Evolutionary conservation across 495 filamentous ascomycete genomes (phyloP).

Genomic region (Neurospora hispaniola): DNA sequence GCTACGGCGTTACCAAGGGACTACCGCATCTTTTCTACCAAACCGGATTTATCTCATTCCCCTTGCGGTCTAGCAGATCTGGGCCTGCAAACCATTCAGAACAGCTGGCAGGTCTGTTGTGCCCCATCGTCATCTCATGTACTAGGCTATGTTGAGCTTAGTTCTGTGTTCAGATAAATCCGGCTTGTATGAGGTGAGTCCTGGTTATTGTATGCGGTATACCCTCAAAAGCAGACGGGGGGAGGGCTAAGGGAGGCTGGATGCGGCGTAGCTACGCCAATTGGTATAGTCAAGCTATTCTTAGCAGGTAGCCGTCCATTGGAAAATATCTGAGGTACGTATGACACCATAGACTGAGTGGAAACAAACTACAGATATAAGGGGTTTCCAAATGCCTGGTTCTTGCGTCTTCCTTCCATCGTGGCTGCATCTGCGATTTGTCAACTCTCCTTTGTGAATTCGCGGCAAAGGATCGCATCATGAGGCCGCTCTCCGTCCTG

Average conservation of each 20-base stretch:
- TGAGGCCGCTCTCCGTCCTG: not conserved
- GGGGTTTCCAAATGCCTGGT: not conserved
- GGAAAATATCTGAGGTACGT: not conserved
- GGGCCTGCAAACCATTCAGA: no score
- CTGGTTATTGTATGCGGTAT: not conserved
- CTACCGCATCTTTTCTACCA: no score
- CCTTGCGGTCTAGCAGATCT: no score
- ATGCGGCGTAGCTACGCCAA: not conserved
- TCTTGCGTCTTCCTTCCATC: not conserved
- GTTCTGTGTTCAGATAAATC: no score
- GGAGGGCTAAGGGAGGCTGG: not conserved
- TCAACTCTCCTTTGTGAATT: not conserved
- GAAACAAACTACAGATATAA: not conserved
- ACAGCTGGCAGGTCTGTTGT: no score
- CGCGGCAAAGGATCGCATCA: not conserved
- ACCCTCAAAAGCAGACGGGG: not conserved
- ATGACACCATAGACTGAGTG: not conserved
- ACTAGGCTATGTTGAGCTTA: no score
- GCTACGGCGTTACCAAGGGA: not conserved
- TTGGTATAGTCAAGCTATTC: not conserved
- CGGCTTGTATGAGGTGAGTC: no score
- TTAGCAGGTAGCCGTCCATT: not conserved
- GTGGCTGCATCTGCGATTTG: not conserved
- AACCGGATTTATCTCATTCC: no score
- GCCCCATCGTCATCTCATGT: no score